Evolutionary conservation across 2,329 filamentous ascomycete species (phyloP).

Genomic region (Colletotrichum incanum): DNA sequence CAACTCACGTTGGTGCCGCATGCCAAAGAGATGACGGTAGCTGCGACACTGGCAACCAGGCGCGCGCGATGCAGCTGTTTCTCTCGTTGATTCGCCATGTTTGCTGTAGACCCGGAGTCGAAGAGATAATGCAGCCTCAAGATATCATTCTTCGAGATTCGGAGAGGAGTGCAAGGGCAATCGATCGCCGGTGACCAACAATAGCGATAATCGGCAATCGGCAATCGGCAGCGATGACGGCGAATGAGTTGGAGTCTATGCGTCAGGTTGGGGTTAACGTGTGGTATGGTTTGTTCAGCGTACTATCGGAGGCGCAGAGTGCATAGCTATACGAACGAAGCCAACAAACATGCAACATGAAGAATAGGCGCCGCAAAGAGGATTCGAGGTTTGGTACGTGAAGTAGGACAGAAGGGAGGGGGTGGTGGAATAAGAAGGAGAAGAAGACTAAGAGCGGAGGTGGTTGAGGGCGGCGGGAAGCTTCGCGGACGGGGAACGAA

Average conservation of each 20-base stretch:
- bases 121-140: conserved; percentile 2
- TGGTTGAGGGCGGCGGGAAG: conserved; percentile 8
- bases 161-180: not conserved
- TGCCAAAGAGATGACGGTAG: conserved; percentile 86
- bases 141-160: conserved; percentile 27
- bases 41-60: conserved; percentile 86
- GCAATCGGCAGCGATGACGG: conserved; percentile 20
- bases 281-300: conserved; percentile 21
- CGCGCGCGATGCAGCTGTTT: conserved; percentile 74
- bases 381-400: not conserved
- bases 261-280: not conserved
- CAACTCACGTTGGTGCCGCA: conserved; percentile 90
- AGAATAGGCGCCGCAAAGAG: not conserved
- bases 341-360: conserved; percentile 19
- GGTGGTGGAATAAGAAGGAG: not conserved
- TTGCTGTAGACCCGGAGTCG: conserved; percentile 5
- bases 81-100: conserved; percentile 52
- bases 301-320: conserved; percentile 32
- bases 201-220: conserved; percentile 10
- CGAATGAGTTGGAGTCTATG: conserved; percentile 5
- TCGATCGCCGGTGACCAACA: not conserved
- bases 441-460: not conserved
- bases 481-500: conserved; percentile 12
- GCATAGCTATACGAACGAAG: conserved; percentile 30
- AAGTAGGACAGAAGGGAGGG: not conserved